Evolutionary conservation across 768 basidiomycete genomes (phyloP).

Genomic region (Podaxis carcinomalis): DNA sequence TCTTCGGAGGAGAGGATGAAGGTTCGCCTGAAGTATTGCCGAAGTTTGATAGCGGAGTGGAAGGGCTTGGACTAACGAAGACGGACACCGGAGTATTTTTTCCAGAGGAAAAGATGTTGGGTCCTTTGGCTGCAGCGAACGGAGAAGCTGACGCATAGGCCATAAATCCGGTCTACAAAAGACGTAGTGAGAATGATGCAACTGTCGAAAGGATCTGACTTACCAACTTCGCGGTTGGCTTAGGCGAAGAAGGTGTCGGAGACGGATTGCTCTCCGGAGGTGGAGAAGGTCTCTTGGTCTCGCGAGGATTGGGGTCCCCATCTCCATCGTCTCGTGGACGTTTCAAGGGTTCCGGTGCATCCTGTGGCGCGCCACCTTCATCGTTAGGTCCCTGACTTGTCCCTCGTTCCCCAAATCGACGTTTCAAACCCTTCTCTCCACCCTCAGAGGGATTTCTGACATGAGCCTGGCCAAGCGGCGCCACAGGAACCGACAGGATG

Average conservation of each 20-base stretch:
- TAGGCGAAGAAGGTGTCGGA: slow-evolving; percentile 30
- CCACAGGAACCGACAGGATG: slow-evolving; percentile 6
- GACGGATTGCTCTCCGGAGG: slow-evolving; percentile 54
- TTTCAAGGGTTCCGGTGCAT: slow-evolving; percentile 41
- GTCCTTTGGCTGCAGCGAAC: slow-evolving; percentile 69
- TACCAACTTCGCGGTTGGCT: slow-evolving; percentile 37
- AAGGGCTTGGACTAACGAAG: slow-evolving; percentile 12
- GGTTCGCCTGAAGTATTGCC: not conserved
- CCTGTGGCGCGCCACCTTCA: slow-evolving; percentile 17
- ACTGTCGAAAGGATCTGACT: slow-evolving; percentile 20
- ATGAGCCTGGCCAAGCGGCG: slow-evolving; percentile 15
- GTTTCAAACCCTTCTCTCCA: slow-evolving; percentile 62
- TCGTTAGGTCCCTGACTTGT: slow-evolving; percentile 53
- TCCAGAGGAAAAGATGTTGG: slow-evolving; percentile 45
- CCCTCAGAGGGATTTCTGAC: slow-evolving; percentile 40
- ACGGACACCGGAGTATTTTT: slow-evolving; percentile 25
- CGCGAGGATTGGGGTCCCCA: slow-evolving; percentile 58
- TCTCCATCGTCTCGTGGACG: slow-evolving; percentile 60
- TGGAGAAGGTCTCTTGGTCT: slow-evolving; percentile 58
- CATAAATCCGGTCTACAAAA: slow-evolving; percentile 64
- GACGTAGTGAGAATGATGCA: slow-evolving; percentile 10
- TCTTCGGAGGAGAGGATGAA: slow-evolving; percentile 19
- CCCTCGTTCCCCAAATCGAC: slow-evolving; percentile 65
- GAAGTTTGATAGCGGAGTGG: slow-evolving; percentile 14
- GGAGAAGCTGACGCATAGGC: slow-evolving; percentile 78